phyloP scores from a whole-genome alignment of 305 asterid genomes.

The Solanum hybrid region DNA sequence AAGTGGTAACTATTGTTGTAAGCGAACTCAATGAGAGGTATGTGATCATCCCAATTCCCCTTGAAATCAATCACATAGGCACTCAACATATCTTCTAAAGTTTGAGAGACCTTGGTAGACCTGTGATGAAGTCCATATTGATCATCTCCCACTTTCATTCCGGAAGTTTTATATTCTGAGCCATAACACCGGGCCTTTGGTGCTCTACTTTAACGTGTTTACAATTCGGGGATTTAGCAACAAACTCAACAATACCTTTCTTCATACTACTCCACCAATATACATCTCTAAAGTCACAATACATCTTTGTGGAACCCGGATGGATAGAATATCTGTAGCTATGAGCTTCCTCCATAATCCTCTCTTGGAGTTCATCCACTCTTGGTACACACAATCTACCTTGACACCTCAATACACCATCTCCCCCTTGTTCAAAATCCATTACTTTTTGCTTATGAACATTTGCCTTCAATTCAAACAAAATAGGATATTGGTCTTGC shows the following conservation, averaged over 20 bases:
- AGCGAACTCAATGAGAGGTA: no score
- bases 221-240: no score
- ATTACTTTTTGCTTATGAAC: background rate
- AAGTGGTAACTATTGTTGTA: no score
- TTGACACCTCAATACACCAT: background rate
- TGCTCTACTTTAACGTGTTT: no score
- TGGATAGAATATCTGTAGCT: background rate
- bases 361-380: background rate
- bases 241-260: no score
- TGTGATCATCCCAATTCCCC: background rate
- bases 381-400: background rate
- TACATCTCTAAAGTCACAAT: background rate
- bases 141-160: no score
- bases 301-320: background rate
- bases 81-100: background rate
- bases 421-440: background rate
- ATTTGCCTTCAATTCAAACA: no score
- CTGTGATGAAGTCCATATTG: no score
- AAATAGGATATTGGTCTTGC: background rate
- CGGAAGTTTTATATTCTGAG: no score
- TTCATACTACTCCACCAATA: no score
- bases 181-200: no score
- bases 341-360: background rate
- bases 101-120: no score
- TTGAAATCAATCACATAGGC: background rate